phyloP scores from a whole-genome alignment of 1,139 yeast genomes.

The Geotrichum fermentans region DNA sequence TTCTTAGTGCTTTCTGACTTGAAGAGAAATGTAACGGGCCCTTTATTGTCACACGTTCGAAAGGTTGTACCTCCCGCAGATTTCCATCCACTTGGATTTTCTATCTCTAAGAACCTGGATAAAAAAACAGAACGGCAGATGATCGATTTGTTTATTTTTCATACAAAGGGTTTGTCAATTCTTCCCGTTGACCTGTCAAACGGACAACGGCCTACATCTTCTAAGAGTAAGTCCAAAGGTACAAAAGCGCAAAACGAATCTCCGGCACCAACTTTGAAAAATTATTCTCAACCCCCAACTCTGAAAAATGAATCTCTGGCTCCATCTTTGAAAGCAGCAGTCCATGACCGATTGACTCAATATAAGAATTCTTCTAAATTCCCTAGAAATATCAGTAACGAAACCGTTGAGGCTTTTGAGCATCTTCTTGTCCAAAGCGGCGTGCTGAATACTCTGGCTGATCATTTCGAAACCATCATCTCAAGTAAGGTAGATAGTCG shows the following conservation, averaged over 20 bases:
- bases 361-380: conserved; percentile 7
- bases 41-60: conserved; percentile 2
- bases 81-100: conserved; percentile 15
- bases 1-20: conserved; percentile 1
- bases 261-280: too few relatives aligned
- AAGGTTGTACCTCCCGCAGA: conserved; percentile 11
- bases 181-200: conserved; percentile 7
- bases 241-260: neutral
- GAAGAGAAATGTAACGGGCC: neutral
- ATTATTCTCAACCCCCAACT: too few relatives aligned
- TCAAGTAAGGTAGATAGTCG: conserved; percentile 3
- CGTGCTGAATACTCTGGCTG: conserved; percentile 6
- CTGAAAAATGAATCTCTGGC: too few relatives aligned
- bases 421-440: conserved; percentile 15
- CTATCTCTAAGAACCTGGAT: conserved; percentile 10
- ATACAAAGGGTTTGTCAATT: conserved; percentile 18
- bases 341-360: conserved; percentile 3
- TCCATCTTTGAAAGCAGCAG: neutral
- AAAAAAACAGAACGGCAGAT: neutral
- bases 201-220: neutral
- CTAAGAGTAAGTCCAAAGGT: neutral
- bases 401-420: conserved; percentile 4
- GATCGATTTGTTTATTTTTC: conserved; percentile 18
- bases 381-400: conserved; percentile 3
- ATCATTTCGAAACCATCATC: conserved; percentile 1